Base-by-base conservation (phyloP, 768 basidiomycete genomes). In the button mushroom (Agaricus bisporus) region DNA sequence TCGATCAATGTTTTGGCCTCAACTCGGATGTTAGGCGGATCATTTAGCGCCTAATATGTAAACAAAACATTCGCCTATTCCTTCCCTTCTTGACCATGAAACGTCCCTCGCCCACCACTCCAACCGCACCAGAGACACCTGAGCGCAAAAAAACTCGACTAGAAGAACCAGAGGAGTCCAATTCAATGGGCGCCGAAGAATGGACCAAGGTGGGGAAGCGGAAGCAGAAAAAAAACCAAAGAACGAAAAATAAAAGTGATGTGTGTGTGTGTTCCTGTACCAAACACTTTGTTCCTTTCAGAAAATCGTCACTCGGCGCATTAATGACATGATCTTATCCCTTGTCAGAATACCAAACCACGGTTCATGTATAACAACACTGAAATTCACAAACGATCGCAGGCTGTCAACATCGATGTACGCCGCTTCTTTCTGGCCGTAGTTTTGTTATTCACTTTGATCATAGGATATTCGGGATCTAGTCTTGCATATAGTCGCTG, bases 381-480 rank as follows among this genome's bases (percentile, higher is more conserved):
- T 12, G 91, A 92, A 57, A 94, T 95, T 54, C 60, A 76, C 43
- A 86, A 80, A 64, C 71, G 88, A 51, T 82, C 79, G 35, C 78
- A 85, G 59, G 85, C 90, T 37, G 78, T 95, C 50, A 81, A 83
- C n/a, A 83, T 95, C 55, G 85, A 85, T 51, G 94, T 94, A 60
- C 55, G 86, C 76, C 20, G 28, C 11, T 20, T 10, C 28, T n/a
- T 35, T 5, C 29, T 18, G 44, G 15, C 18, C 10, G 5, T 14
- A 32, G 10, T 15, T 5, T 10, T n/a, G n/a, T 41, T 42, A 17
- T 41, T 52, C 45, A 20, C 45, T 5, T 9, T 22, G 26, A 55
- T 12, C 41, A 18, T 48, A 97, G 94, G 93, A 97, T 62, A 74
- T 98, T 18, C 80, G 95, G 35, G 94, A 98, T 61, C 75, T 98